Conservation (phyloP, 805 yeast species). For the Saccharomycopsis babjevae region DNA sequence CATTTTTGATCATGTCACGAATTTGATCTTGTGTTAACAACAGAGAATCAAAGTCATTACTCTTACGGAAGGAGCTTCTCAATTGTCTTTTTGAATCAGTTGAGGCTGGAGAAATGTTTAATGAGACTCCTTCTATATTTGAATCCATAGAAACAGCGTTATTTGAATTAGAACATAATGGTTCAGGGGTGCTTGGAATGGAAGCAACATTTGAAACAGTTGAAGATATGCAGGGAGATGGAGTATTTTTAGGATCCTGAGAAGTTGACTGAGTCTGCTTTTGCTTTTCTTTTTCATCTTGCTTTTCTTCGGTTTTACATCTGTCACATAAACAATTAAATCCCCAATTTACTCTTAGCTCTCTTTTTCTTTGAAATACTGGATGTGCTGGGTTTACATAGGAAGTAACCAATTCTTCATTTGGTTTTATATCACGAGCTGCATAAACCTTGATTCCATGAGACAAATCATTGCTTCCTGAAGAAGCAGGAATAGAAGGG, state of each 20-base stretch:
- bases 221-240: background rate
- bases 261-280: conserved; percentile 30
- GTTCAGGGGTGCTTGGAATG: conserved; percentile 22
- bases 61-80: conserved; percentile 17
- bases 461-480: background rate
- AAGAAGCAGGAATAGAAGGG: background rate
- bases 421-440: conserved; percentile 42
- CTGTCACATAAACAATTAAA: conserved; percentile 59
- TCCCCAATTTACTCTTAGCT: conserved; percentile 69
- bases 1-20: conserved; percentile 36
- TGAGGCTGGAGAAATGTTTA: background rate
- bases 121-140: too few species aligned
- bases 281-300: conserved; percentile 30
- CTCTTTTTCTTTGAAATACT: conserved; percentile 52
- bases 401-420: conserved; percentile 59
- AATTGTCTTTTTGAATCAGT: conserved; percentile 14
- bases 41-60: conserved; percentile 1
- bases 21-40: conserved; percentile 29
- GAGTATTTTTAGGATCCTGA: background rate
- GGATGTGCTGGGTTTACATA: conserved; percentile 62
- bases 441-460: conserved; percentile 56
- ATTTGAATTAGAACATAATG: conserved; percentile 20
- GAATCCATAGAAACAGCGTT: background rate
- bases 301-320: conserved; percentile 47
- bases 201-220: background rate